These are phyloP conservation scores for Jamesozyma rosinii DNA, from an alignment of 805 yeast genomes.

Conservation along the genomic window DNA sequence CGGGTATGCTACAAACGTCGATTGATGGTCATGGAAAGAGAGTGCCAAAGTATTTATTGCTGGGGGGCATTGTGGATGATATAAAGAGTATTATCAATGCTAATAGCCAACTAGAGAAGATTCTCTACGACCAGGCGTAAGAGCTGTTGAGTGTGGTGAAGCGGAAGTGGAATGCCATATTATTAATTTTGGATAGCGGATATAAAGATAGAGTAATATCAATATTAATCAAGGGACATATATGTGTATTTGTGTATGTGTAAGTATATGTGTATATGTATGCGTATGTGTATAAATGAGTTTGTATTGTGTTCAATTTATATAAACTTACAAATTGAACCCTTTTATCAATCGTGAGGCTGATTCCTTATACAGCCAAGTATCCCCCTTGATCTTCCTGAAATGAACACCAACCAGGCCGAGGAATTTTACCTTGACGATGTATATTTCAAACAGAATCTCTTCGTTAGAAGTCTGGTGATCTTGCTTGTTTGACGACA, in stretches of 20 bases:
- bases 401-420: constrained; percentile 90
- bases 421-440: constrained; percentile 84
- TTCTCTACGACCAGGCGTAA: constrained; percentile 3
- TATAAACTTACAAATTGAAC: constrained; percentile 23
- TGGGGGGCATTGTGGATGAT: constrained; percentile 26
- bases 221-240: too few species aligned
- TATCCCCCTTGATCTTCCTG: constrained; percentile 85
- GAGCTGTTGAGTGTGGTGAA: not conserved
- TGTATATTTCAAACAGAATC: constrained; percentile 77
- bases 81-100: constrained; percentile 21
- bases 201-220: too few species aligned
- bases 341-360: constrained; percentile 77
- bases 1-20: constrained; percentile 13
- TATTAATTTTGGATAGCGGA: too few species aligned
- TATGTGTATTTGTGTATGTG: not conserved
- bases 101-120: constrained; percentile 20
- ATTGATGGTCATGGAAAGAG: constrained; percentile 16
- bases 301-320: not conserved
- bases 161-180: too few species aligned
- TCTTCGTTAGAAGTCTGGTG: constrained; percentile 44
- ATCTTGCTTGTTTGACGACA: constrained; percentile 16
- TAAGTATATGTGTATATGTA: not conserved
- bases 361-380: constrained; percentile 87
- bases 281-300: not conserved
- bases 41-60: constrained; percentile 27